phyloP scores from a whole-genome alignment of 2,329 filamentous ascomycete species.

The Aspergillus transmontanensis region DNA sequence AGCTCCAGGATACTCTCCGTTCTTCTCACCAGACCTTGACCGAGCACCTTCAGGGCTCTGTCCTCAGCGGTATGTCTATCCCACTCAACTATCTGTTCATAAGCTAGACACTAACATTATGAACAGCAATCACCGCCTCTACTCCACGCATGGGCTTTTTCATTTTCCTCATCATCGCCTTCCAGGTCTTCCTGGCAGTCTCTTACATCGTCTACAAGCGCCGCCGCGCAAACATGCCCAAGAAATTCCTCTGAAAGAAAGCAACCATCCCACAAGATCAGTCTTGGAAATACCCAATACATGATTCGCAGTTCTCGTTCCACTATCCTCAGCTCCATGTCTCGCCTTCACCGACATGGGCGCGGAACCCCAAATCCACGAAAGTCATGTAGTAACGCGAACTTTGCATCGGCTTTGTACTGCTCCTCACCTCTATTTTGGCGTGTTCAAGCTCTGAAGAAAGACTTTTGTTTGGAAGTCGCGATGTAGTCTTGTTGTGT shows the following conservation, averaged over 20 bases:
- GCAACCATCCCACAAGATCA: neutral
- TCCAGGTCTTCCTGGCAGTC: constrained; percentile 70
- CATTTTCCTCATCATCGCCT: constrained; percentile 71
- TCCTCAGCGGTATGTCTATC: constrained; percentile 52
- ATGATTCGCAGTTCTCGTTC: neutral
- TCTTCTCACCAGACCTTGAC: constrained; percentile 56
- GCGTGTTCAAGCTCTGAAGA: neutral
- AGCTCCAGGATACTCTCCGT: constrained; percentile 57
- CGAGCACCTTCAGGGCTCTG: constrained; percentile 53
- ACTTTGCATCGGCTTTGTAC: neutral
- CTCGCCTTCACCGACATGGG: neutral
- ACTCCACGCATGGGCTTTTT: constrained; percentile 62
- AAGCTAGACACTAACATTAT: neutral
- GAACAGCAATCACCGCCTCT: constrained; percentile 54
- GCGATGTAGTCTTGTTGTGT: neutral
- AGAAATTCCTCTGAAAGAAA: constrained; percentile 77
- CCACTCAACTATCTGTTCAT: neutral
- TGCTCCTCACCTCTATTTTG: constrained; percentile 2
- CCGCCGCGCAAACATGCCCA: constrained; percentile 73
- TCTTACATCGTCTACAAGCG: constrained; percentile 80
- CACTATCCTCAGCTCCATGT: neutral
- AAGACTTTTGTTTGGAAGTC: neutral
- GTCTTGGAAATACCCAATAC: neutral
- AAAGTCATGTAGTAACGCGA: constrained; percentile 4
- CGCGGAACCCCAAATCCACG: neutral